Evolutionary conservation across 352 stramenopile genomes (phyloP), one percentile per base, ranked within the genome.

Genomic region (Blastocystis sp.): DNA sequence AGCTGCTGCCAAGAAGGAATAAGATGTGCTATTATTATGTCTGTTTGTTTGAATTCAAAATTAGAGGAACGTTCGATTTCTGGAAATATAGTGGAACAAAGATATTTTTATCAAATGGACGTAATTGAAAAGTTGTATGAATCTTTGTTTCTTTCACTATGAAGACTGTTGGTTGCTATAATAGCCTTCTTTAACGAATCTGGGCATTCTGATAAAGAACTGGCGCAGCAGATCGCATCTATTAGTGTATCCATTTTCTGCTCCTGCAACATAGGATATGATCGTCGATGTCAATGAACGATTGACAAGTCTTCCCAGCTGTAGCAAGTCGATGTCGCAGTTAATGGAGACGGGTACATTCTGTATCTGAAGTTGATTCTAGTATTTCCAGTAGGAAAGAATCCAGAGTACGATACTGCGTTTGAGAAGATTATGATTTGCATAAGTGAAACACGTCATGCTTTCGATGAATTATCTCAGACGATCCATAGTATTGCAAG

Each of bases 1-100:
- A 26, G 90, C 90, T 66, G 87, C 75, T 54, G 84, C 89, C 91
- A 98, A 98, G 94, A 94, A 94, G 92, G 94, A 94, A 93, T 94
- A 94, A 94, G 91, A 43, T 90, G 75, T 69, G 29, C 75, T 90
- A 64, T 37, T 64, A 29, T 90, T 69, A 54, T 23, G 90, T 68
- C 13, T 79, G 68, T 79, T 79, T 79, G 68, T 79, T 79, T 29
- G 13, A 20, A 43, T 15, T 47, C 37, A 39, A n/a, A 43, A 43
- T 37, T 4, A 75, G 26, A 47, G 29, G 0, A n/a, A n/a, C 20
- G 50, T 59, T 43, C 37, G 29, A 77, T 43, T 55, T 54, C 15
- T 53, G 23, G 23, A 45, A 29, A 77, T 11, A 45, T 26, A 77
- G 34, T 45, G 15, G 68, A 34, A 34, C 13, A 1, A 68, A 15